phyloP scores from a whole-genome alignment of 2,329 filamentous ascomycete genomes.

The Cladophialophora yegresii region DNA sequence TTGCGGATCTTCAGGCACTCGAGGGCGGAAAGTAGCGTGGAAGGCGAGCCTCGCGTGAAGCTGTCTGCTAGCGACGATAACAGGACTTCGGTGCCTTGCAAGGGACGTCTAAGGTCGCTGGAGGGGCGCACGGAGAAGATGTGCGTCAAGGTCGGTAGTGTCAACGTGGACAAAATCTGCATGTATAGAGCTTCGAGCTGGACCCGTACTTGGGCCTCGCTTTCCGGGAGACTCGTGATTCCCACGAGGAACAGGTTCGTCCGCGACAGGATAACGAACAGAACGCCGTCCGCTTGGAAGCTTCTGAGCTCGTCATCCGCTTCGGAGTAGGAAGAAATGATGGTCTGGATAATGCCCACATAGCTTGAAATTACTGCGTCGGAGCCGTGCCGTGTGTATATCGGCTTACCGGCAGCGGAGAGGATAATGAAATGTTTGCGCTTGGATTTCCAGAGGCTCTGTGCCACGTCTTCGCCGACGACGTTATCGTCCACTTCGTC shows the following conservation, averaged over 20 bases:
- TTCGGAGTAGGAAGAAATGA: slow-evolving; percentile 93
- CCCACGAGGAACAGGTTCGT: slow-evolving; percentile 91
- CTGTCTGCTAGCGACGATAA: slow-evolving; percentile 90
- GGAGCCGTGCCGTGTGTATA: slow-evolving; percentile 94
- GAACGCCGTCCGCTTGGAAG: slow-evolving; percentile 82
- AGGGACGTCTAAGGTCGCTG: slow-evolving; percentile 84
- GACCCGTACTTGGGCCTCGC: slow-evolving; percentile 78
- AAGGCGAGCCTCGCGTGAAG: slow-evolving; percentile 89
- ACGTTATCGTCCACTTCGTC: slow-evolving; percentile 51
- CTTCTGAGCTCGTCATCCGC: slow-evolving; percentile 73
- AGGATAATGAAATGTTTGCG: slow-evolving; percentile 96
- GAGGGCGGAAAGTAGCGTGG: slow-evolving; percentile 80
- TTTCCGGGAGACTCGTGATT: slow-evolving; percentile 89
- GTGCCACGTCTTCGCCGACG: slow-evolving; percentile 68
- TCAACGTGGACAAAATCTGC: slow-evolving; percentile 95
- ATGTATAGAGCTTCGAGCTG: slow-evolving; percentile 96
- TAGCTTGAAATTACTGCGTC: slow-evolving; percentile 87
- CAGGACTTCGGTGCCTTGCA: slow-evolving; percentile 88
- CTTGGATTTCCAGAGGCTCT: slow-evolving; percentile 83
- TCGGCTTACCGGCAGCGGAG: slow-evolving; percentile 93
- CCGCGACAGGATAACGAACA: slow-evolving; percentile 82
- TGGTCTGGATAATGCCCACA: slow-evolving; percentile 92
- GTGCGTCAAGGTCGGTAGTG: slow-evolving; percentile 78
- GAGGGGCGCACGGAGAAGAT: slow-evolving; percentile 90
- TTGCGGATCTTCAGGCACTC: slow-evolving; percentile 94